Evolutionary conservation across 768 basidiomycete genomes (phyloP).

Genomic region (Boletus sp.): DNA sequence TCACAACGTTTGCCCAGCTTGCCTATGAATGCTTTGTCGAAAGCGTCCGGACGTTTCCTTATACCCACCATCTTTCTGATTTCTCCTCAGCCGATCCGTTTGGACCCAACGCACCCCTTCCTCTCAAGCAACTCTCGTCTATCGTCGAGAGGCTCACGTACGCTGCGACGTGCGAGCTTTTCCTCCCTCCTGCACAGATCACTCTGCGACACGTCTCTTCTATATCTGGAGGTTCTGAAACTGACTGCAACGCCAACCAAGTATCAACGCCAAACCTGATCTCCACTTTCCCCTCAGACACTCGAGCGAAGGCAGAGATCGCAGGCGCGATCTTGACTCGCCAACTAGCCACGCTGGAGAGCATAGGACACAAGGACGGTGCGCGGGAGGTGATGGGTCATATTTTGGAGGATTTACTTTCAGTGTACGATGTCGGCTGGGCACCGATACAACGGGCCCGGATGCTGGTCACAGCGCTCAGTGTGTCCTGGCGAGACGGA

Average conservation of each 20-base stretch:
- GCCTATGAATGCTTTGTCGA: conserved; percentile 58
- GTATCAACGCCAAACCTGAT: background rate
- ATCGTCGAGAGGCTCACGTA: conserved; percentile 69
- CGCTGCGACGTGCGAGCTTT: conserved; percentile 64
- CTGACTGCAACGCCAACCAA: background rate
- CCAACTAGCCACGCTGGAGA: conserved; percentile 57
- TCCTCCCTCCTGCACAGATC: conserved; percentile 48
- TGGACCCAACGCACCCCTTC: conserved; percentile 33
- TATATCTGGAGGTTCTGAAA: background rate
- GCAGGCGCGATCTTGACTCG: conserved; percentile 58
- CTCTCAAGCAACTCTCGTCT: conserved; percentile 53
- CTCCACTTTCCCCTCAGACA: conserved; percentile 17
- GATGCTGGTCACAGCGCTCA: conserved; percentile 52
- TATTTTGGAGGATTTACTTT: conserved; percentile 50
- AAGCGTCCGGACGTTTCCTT: conserved; percentile 56
- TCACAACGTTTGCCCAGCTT: conserved; percentile 38
- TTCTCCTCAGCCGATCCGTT: conserved; percentile 35
- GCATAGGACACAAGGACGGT: conserved; percentile 56
- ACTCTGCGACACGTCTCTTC: conserved; percentile 37
- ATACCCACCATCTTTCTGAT: conserved; percentile 23
- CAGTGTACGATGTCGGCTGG: conserved; percentile 44
- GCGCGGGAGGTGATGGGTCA: conserved; percentile 39
- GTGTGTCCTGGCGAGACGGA: conserved; percentile 38
- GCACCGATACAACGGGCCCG: conserved; percentile 62
- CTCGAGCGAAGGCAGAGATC: conserved; percentile 26